A percentile compares a stretch with the other conserved stretches of the same genome.
Conservation (phyloP, 331 rosid species). For the Pyracantha coccinea region DNA sequence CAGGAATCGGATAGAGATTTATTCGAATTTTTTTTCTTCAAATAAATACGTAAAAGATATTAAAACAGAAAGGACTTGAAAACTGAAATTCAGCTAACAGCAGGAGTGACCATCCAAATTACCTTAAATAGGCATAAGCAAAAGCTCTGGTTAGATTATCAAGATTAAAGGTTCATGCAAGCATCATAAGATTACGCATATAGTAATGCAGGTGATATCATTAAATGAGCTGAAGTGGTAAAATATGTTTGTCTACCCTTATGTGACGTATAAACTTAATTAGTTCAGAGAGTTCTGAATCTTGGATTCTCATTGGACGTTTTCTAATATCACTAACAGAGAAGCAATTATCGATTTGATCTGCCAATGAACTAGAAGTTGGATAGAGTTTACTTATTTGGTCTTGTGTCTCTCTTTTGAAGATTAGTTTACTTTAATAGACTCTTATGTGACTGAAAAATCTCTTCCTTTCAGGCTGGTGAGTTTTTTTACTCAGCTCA, state of each 20-base stretch:
- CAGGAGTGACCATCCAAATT: background rate
- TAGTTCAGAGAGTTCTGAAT: background rate
- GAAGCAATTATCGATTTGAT: background rate
- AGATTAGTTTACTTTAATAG: background rate
- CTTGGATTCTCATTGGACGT: background rate
- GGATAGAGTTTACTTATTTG: background rate
- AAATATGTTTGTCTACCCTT: background rate
- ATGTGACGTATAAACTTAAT: background rate
- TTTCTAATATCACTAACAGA: background rate
- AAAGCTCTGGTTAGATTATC: background rate
- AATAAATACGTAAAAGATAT: background rate
- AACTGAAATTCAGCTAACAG: background rate
- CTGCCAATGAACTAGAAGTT: background rate
- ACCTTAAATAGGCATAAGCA: background rate
- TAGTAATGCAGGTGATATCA: background rate
- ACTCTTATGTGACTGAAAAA: background rate
- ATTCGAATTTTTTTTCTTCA: background rate
- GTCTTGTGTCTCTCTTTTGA: background rate
- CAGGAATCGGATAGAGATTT: background rate
- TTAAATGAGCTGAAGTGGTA: background rate
- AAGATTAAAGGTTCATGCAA: background rate
- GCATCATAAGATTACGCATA: background rate
- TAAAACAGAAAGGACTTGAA: background rate
- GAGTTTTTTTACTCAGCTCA: constrained; percentile 73
- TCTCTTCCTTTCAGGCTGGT: constrained; percentile 61